phyloP scores from a whole-genome alignment of 306 rosid genomes.

The Notholithocarpus densiflorus region DNA sequence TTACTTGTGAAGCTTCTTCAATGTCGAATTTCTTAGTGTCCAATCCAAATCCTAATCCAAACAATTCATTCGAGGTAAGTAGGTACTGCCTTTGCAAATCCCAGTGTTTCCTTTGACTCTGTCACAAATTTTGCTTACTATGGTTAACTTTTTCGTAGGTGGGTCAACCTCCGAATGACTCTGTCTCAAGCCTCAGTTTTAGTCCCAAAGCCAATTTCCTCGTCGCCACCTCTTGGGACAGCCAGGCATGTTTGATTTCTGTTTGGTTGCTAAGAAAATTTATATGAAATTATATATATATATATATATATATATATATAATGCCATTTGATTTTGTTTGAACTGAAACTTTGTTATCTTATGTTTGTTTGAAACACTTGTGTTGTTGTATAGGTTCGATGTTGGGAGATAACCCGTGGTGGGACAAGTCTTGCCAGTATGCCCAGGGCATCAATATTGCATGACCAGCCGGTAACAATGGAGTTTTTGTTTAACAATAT shows the following conservation, averaged over 20 bases:
- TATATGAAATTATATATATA: no score
- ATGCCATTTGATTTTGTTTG: no score
- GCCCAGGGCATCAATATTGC: conserved; percentile 77
- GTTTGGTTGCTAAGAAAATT: background rate
- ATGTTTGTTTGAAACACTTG: background rate
- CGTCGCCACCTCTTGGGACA: conserved; percentile 84
- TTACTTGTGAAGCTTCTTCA: no score
- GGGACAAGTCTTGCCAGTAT: conserved; percentile 50
- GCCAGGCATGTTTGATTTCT: conserved; percentile 44
- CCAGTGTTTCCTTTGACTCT: no score
- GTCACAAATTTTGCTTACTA: no score
- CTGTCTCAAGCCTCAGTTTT: conserved; percentile 65
- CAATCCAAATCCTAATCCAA: no score
- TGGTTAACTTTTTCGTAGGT: conserved; percentile 35
- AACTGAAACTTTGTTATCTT: background rate
- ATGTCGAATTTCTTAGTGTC: no score
- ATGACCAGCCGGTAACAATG: conserved; percentile 69
- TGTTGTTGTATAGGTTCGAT: conserved; percentile 49
- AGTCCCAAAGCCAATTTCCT: conserved; percentile 74
- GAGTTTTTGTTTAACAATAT: background rate
- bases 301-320: no score
- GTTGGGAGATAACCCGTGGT: conserved; percentile 75
- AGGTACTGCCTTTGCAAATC: no score
- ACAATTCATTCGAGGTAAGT: no score
- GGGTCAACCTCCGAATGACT: conserved; percentile 76